Percentiles rank a stretch among this genome's conserved stretches.
Evolutionary conservation across 2,329 filamentous ascomycete species (phyloP).

Genomic region (Xylariomycetidae sp.): DNA sequence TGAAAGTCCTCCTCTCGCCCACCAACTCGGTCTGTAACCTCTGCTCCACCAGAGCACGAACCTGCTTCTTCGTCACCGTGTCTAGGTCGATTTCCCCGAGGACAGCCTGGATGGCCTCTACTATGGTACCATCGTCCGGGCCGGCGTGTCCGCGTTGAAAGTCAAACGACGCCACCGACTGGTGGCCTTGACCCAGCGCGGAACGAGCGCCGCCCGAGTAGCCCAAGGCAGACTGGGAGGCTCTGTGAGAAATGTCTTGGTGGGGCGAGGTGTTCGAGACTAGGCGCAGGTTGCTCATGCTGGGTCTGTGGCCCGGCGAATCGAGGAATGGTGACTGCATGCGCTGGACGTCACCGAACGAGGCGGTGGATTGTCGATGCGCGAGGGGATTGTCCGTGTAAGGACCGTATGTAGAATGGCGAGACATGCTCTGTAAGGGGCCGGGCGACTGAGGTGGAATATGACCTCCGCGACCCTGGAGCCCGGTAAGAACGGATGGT

Average conservation of each 20-base stretch:
- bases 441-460: slow-evolving; percentile 81
- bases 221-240: slow-evolving; percentile 44
- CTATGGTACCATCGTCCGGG: slow-evolving; percentile 74
- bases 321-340: slow-evolving; percentile 58
- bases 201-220: slow-evolving; percentile 42
- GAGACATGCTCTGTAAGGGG: slow-evolving; percentile 52
- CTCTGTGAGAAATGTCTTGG: slow-evolving; percentile 32
- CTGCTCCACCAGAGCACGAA: slow-evolving; percentile 86
- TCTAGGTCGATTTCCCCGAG: slow-evolving; percentile 88
- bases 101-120: slow-evolving; percentile 78
- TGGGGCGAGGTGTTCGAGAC: slow-evolving; percentile 44
- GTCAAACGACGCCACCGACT: slow-evolving; percentile 52
- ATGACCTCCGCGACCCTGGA: slow-evolving; percentile 65
- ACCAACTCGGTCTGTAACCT: slow-evolving; percentile 82
- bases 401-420: slow-evolving; percentile 38
- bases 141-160: slow-evolving; percentile 56
- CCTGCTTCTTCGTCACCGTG: slow-evolving; percentile 97
- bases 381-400: slow-evolving; percentile 50
- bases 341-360: slow-evolving; percentile 50
- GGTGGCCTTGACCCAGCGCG: slow-evolving; percentile 43
- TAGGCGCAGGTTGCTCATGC: slow-evolving; percentile 55
- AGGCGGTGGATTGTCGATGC: slow-evolving; percentile 71
- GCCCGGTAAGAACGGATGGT: slow-evolving; percentile 83
- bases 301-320: slow-evolving; percentile 44
- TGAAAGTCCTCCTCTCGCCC: slow-evolving; percentile 81